phyloP scores from a whole-genome alignment of 2,329 filamentous ascomycete species.

The Helotiales sp. region DNA sequence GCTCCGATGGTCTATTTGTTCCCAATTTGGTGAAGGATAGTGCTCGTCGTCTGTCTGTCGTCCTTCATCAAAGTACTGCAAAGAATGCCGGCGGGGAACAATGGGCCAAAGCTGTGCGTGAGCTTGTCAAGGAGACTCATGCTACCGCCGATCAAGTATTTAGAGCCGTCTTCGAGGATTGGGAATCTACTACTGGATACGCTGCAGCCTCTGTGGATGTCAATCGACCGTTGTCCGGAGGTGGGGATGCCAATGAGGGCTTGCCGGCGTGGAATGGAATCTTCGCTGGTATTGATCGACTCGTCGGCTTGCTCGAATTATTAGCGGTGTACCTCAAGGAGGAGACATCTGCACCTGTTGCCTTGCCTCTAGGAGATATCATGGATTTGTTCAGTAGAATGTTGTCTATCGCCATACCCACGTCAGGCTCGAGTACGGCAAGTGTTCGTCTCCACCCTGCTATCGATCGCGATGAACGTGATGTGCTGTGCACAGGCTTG shows the following conservation, averaged over 20 bases:
- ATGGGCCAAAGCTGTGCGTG: constrained; percentile 69
- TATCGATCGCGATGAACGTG: constrained; percentile 77
- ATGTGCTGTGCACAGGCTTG: constrained; percentile 72
- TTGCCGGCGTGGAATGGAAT: constrained; percentile 75
- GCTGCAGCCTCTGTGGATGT: constrained; percentile 43
- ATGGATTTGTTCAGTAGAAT: constrained; percentile 71
- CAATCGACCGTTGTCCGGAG: constrained; percentile 49
- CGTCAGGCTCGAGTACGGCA: constrained; percentile 15
- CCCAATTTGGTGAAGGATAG: constrained; percentile 54
- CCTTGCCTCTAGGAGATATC: constrained; percentile 66
- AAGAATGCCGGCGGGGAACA: constrained; percentile 77
- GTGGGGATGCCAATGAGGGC: constrained; percentile 45
- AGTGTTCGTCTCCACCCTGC: constrained; percentile 66
- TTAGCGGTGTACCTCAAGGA: constrained; percentile 63
- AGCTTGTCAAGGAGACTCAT: constrained; percentile 65
- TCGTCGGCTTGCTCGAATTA: constrained; percentile 65
- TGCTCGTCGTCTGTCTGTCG: constrained; percentile 65
- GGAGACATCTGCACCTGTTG: constrained; percentile 64
- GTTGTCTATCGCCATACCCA: constrained; percentile 59
- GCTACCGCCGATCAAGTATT: constrained; percentile 74
- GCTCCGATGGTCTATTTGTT: constrained; percentile 48
- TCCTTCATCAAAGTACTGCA: constrained; percentile 77
- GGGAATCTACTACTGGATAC: constrained; percentile 66
- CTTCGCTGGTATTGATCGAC: constrained; percentile 68
- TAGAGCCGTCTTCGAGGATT: constrained; percentile 76